These are phyloP conservation scores for Botrytis deweyae DNA, from an alignment of 2,329 filamentous ascomycete species.

Conservation along the genomic window DNA sequence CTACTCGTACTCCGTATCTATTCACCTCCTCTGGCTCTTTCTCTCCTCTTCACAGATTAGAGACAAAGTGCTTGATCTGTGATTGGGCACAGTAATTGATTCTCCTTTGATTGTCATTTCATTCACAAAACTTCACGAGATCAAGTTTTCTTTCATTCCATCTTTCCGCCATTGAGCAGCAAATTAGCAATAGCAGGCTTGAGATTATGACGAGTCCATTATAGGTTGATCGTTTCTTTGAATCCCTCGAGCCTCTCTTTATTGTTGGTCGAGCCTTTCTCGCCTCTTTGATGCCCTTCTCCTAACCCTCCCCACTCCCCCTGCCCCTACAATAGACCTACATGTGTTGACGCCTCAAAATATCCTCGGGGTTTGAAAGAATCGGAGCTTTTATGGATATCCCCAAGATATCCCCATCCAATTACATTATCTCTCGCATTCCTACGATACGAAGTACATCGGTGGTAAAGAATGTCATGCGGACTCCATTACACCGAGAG, in stretches of 20 bases:
- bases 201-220: not conserved
- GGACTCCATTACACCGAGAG: constrained; percentile 3
- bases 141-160: not conserved
- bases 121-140: not conserved
- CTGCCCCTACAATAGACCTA: not conserved
- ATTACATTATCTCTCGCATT: not conserved
- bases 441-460: not conserved
- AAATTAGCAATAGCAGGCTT: not conserved
- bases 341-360: not conserved
- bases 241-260: not conserved
- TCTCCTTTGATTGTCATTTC: not conserved
- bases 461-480: not conserved
- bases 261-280: not conserved
- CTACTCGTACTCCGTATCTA: not conserved
- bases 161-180: not conserved
- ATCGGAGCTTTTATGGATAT: not conserved
- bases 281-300: not conserved
- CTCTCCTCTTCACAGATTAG: not conserved
- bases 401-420: not conserved
- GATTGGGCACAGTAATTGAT: not conserved
- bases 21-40: not conserved
- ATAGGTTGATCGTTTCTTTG: not conserved
- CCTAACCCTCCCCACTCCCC: not conserved
- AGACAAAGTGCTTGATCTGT: no score
- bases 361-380: not conserved